Percentiles rank a stretch among this genome's conserved stretches.
phyloP scores from a whole-genome alignment of 139 green algal species.

The Closterium sp. region DNA sequence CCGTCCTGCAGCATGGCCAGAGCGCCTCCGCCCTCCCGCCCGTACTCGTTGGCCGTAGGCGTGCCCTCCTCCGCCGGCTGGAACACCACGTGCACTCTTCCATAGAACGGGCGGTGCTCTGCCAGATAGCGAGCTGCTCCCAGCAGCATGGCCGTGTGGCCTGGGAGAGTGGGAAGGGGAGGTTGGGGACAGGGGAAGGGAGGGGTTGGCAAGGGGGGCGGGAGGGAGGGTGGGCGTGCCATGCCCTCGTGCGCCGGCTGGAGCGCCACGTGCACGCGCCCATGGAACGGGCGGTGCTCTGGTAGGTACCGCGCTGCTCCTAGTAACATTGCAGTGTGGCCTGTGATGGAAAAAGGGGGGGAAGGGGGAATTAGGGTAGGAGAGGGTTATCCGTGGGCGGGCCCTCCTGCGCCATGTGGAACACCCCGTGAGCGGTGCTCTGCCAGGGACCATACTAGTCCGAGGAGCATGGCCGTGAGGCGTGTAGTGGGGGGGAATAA shows the following conservation, averaged over 20 bases:
- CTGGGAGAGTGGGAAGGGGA: neutral
- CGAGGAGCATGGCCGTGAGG: too few relatives aligned
- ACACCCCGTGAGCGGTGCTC: too few relatives aligned
- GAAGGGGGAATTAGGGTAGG: neutral
- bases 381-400: too few relatives aligned
- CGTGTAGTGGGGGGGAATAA: too few relatives aligned
- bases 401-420: too few relatives aligned
- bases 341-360: neutral
- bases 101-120: slow-evolving; percentile 10
- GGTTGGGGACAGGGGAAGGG: too few relatives aligned
- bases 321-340: slow-evolving; percentile 41
- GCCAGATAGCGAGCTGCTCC: neutral
- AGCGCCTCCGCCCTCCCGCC: slow-evolving; percentile 14
- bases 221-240: too few relatives aligned
- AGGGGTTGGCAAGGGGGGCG: too few relatives aligned
- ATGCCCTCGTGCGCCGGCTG: neutral
- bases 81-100: slow-evolving; percentile 25
- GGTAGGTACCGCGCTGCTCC: slow-evolving; percentile 9
- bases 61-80: neutral
- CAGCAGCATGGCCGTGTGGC: slow-evolving; percentile 4
- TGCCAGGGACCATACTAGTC: too few relatives aligned
- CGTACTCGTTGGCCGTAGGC: slow-evolving; percentile 25
- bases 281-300: slow-evolving; percentile 8
- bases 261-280: slow-evolving; percentile 22
- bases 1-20: slow-evolving; percentile 43